A percentile compares a stretch with the other conserved stretches of the same genome.
These are phyloP conservation scores for Toxoplasma gondii DNA, from an alignment of 169 alveolate species.

Conservation along the genomic window DNA sequence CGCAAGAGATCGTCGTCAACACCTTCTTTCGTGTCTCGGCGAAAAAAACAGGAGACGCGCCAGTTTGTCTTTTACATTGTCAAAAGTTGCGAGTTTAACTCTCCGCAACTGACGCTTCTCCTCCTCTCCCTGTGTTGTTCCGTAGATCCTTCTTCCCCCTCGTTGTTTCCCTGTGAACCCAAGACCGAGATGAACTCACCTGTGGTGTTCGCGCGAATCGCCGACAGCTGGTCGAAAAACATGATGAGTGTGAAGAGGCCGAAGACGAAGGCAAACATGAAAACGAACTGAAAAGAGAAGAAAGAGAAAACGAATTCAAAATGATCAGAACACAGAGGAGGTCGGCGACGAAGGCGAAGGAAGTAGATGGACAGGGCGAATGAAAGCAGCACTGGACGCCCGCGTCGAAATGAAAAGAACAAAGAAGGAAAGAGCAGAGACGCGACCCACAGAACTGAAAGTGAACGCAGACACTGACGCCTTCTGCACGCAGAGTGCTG, in stretches of 20 bases:
- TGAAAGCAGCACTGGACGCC: too few species aligned
- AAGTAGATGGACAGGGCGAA: neutral
- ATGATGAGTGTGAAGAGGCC: slow-evolving; percentile 52
- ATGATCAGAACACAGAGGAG: neutral
- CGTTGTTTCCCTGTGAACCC: too few species aligned
- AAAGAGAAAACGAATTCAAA: neutral
- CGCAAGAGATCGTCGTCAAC: too few species aligned
- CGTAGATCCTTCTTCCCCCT: too few species aligned
- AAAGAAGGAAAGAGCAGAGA: neutral
- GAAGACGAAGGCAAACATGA: slow-evolving; percentile 38
- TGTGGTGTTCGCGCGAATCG: slow-evolving; percentile 47
- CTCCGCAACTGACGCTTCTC: too few species aligned
- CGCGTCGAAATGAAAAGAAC: neutral
- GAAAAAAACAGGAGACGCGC: too few species aligned
- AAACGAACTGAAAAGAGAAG: neutral
- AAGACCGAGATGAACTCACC: neutral
- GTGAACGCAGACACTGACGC: too few species aligned
- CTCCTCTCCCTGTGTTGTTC: too few species aligned
- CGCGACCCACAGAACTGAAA: neutral
- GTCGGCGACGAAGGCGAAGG: neutral
- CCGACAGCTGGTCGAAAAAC: slow-evolving; percentile 38
- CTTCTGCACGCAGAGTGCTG: too few species aligned
- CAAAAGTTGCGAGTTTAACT: too few species aligned
- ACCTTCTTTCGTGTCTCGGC: too few species aligned
- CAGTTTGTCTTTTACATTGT: too few species aligned